Conservation (phyloP, 2,329 filamentous ascomycete genomes). For the Fusarium newnesense region DNA sequence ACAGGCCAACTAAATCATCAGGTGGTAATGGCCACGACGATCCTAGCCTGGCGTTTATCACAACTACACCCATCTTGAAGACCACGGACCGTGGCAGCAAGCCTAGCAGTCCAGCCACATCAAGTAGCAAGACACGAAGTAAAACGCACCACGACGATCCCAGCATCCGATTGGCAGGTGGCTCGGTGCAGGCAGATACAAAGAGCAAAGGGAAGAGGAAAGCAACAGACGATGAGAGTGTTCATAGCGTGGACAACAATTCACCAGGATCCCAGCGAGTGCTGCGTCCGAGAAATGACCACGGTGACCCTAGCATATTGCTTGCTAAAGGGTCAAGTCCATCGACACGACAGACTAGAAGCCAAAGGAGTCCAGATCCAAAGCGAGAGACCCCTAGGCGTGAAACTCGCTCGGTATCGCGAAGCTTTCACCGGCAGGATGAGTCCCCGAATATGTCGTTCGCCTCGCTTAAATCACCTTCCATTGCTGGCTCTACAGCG, state of each 20-base stretch:
- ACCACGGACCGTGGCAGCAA: constrained; percentile 25
- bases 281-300: constrained; percentile 43
- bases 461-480: constrained; percentile 43
- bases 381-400: constrained; percentile 36
- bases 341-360: constrained; percentile 37
- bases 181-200: constrained; percentile 26
- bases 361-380: constrained; percentile 37
- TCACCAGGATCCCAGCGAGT: constrained; percentile 40
- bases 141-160: constrained; percentile 40
- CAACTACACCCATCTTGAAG: constrained; percentile 21
- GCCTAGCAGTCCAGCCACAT: constrained; percentile 28
- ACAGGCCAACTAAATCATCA: constrained; percentile 37
- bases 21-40: constrained; percentile 41
- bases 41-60: constrained; percentile 46
- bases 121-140: constrained; percentile 44
- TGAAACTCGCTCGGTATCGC: constrained; percentile 39
- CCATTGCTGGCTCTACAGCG: constrained; percentile 40
- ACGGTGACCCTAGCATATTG: constrained; percentile 41
- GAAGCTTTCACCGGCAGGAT: constrained; percentile 29
- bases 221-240: constrained; percentile 26
- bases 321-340: constrained; percentile 39
- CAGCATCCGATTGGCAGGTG: constrained; percentile 38
- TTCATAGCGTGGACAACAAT: constrained; percentile 25
- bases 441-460: constrained; percentile 38
- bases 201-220: constrained; percentile 37